Evolutionary conservation across 2,329 filamentous ascomycete species (phyloP).

Genomic region (Cucurbitaria berberidis): DNA sequence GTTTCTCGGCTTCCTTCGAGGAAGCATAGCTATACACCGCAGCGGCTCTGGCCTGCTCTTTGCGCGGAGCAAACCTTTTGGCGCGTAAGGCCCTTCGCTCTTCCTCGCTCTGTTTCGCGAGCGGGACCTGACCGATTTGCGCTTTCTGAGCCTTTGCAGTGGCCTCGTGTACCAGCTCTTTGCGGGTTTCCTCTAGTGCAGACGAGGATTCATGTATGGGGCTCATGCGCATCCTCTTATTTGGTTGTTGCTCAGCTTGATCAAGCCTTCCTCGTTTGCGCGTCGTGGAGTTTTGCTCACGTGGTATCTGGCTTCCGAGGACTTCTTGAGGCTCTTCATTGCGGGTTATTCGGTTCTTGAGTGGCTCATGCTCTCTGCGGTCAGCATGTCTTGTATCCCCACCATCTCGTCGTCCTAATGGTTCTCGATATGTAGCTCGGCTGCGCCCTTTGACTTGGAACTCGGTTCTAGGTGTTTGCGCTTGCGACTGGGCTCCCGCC

Average conservation of each 20-base stretch:
- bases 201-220: not conserved
- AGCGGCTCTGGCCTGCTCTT: not conserved
- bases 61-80: not conserved
- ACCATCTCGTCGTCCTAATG: not conserved
- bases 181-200: not conserved
- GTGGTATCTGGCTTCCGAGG: not conserved
- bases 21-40: not conserved
- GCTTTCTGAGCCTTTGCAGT: not conserved
- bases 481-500: not conserved
- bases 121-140: not conserved
- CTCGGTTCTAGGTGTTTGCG: not conserved
- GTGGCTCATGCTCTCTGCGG: not conserved
- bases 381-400: not conserved
- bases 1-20: not conserved
- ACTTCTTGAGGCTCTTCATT: not conserved
- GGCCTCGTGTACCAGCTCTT: not conserved
- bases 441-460: not conserved
- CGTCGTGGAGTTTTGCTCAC: not conserved
- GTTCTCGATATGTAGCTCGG: not conserved
- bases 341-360: not conserved
- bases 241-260: not conserved
- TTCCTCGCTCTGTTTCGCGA: constrained; percentile 1
- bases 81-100: not conserved
- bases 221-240: not conserved
- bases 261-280: constrained; percentile 1